These are phyloP conservation scores for Castanospermum australe DNA, from an alignment of 306 rosid species.

Conservation along the genomic window DNA sequence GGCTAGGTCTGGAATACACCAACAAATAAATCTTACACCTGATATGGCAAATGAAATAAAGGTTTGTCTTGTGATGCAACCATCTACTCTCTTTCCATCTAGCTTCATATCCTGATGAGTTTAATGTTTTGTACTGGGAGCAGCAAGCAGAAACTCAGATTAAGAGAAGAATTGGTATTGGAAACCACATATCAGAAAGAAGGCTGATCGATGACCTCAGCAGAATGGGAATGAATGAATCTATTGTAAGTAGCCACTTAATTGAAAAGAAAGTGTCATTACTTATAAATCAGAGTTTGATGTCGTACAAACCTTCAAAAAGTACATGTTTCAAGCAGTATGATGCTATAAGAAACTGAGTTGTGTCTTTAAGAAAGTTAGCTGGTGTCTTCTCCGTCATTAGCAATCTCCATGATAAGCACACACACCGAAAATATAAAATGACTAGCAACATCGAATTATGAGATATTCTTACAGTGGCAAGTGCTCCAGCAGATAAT, in stretches of 20 bases:
- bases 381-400: neutral
- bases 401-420: neutral
- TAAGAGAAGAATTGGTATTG: constrained; percentile 96
- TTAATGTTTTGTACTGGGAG: constrained; percentile 14
- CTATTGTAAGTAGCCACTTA: constrained; percentile 59
- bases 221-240: constrained; percentile 96
- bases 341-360: neutral
- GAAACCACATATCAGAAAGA: constrained; percentile 95
- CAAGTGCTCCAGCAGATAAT: neutral
- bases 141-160: constrained; percentile 99
- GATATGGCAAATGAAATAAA: constrained; percentile 91
- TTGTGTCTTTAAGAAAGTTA: neutral
- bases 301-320: constrained; percentile 10
- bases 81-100: constrained; percentile 2
- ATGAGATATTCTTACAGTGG: neutral
- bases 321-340: neutral
- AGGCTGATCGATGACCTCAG: constrained; percentile 87
- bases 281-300: constrained; percentile 7
- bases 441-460: neutral
- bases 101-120: constrained; percentile 4
- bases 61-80: constrained; percentile 48
- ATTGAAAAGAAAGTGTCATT: neutral
- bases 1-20: constrained; percentile 88
- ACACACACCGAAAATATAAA: neutral
- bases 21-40: constrained; percentile 78